Evolutionary conservation across 2,329 filamentous ascomycete species (phyloP), one percentile per base, ranked within the genome.

Genomic region (Pestalotiopsis sp.): DNA sequence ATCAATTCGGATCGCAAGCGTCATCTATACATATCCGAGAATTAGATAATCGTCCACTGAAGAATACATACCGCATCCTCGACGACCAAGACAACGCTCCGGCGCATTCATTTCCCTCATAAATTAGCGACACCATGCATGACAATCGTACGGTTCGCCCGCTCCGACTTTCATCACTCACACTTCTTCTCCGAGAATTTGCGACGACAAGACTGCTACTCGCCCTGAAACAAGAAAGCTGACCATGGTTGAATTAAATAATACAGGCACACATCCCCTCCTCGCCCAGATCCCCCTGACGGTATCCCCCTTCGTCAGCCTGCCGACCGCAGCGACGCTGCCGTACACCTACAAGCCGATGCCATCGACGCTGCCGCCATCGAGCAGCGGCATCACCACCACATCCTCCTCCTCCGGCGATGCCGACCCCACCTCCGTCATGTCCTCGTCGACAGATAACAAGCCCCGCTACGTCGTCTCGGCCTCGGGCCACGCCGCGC

Each of bases 281-380:
- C 90, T 99, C 61, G 93, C 95, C 73, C 96, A 99, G 83, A 90
- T 98, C 56, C 94, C 96, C 38, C 85, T 99, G 67, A 97, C 94
- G 64, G 94, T 98, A 59, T 98, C 95, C 3, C 96, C 96, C 31
- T 98, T 98, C 84, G 90, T 98, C 75, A 92, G 92, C 70, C 91
- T 99, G 39, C 96, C 96, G 12, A 92, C 93, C 38, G 92, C 95
- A 31, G 93, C 95, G 23, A 97, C 95, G 0, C 89, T 99, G 7
- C 95, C 96, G 27, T 98, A 98, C 84, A 97, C 94, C 74, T 98
- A 98, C 87, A 95, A 95, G 78, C 88, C 90, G 12, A 91, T 98
- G 77, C 94, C 95, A 0, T 95, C 94, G 0, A 92, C 94, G 2
- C 89, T 98, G 0, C 95, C 96, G 0, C 90, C 90, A 1, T 92